Percentiles rank a stretch among this genome's conserved stretches.
phyloP scores from a whole-genome alignment of 345 rosid genomes.

The Syzygium grande region DNA sequence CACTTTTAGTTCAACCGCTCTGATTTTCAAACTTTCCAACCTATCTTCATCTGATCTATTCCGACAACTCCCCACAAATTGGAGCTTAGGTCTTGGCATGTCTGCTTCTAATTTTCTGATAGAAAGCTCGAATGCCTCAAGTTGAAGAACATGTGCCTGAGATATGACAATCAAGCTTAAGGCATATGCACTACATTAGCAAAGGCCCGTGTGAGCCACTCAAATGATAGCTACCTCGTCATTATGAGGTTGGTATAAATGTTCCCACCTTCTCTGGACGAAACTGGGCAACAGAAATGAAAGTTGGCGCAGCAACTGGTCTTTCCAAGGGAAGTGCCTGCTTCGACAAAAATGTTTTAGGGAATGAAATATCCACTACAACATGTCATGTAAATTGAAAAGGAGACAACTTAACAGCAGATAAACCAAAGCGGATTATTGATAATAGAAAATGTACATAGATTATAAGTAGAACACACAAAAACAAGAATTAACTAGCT shows the following conservation, averaged over 20 bases:
- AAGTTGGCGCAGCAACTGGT: conserved; percentile 39
- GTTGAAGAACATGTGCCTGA: conserved; percentile 93
- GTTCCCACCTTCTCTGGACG: conserved; percentile 98
- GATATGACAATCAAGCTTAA: conserved; percentile 19
- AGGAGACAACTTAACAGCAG: neutral
- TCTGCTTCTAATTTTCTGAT: conserved; percentile 35
- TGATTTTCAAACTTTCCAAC: conserved; percentile 59
- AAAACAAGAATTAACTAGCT: neutral
- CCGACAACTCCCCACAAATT: conserved; percentile 93
- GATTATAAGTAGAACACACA: neutral
- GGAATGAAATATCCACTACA: neutral
- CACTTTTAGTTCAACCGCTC: conserved; percentile 58
- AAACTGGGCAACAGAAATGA: conserved; percentile 91
- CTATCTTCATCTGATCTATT: conserved; percentile 79
- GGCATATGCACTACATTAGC: neutral
- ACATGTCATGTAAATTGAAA: neutral
- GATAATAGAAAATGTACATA: neutral
- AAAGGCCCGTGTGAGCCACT: conserved; percentile 14
- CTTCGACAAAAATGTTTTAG: conserved; percentile 5
- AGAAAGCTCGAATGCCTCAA: conserved; percentile 75
- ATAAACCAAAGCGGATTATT: neutral
- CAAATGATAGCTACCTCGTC: conserved; percentile 16
- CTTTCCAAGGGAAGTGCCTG: conserved; percentile 81
- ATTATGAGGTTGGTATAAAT: conserved; percentile 18
- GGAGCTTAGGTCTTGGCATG: conserved; percentile 69